Percentiles rank a stretch among this genome's conserved stretches.
phyloP scores from a whole-genome alignment of 805 yeast genomes.

The Candida chilensis region DNA sequence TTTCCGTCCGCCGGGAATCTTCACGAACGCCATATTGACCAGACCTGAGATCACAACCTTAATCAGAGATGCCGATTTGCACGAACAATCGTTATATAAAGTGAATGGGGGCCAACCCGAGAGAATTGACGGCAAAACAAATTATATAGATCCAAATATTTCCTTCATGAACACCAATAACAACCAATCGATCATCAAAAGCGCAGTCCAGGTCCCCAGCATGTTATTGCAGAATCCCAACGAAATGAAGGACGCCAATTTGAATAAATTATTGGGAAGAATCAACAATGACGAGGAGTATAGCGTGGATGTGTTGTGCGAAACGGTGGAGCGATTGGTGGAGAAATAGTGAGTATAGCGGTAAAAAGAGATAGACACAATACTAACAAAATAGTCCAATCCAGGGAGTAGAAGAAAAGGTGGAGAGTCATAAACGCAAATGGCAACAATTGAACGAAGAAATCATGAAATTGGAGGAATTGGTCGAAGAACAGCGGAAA shows the following conservation, averaged over 20 bases:
- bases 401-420: conserved; percentile 20
- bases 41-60: conserved; percentile 44
- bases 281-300: conserved; percentile 14
- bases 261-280: conserved; percentile 13
- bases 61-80: conserved; percentile 48
- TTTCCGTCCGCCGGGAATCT: conserved; percentile 51
- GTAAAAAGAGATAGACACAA: conserved; percentile 4
- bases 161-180: neutral
- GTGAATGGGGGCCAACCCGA: conserved; percentile 29
- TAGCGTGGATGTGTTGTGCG: conserved; percentile 34
- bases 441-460: conserved; percentile 25
- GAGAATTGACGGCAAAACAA: conserved; percentile 41
- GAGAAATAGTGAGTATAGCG: conserved; percentile 12
- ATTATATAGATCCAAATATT: conserved; percentile 5
- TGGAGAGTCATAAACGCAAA: conserved; percentile 13
- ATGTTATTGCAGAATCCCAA: neutral
- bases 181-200: neutral
- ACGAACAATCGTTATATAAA: conserved; percentile 42
- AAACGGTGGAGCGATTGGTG: conserved; percentile 23
- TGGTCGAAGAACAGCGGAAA: conserved; percentile 31
- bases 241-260: conserved; percentile 2
- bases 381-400: conserved; percentile 22
- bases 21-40: conserved; percentile 52
- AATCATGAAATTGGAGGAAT: conserved; percentile 28
- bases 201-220: neutral